Percentiles rank a stretch among this genome's conserved stretches.
Conservation (phyloP, 1,139 yeast genomes). For the Suhomyces kunorum region DNA sequence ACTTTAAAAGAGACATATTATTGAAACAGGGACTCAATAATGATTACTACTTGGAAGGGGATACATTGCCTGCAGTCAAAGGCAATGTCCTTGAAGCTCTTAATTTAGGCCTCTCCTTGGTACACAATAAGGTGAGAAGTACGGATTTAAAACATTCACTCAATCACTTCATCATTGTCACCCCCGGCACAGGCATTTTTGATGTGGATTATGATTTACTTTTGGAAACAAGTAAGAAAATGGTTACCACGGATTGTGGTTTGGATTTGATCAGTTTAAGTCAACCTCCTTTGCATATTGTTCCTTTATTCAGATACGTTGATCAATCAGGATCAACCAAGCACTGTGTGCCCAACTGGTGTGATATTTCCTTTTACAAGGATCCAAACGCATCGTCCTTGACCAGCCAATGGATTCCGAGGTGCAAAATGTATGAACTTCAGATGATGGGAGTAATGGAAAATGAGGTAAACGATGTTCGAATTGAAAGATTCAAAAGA, state of each 20-base stretch:
- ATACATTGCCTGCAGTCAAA: conserved; percentile 79
- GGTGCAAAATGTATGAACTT: conserved; percentile 89
- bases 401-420: conserved; percentile 73
- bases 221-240: conserved; percentile 70
- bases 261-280: conserved; percentile 87
- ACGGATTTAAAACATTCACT: conserved; percentile 87
- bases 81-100: conserved; percentile 89
- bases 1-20: conserved; percentile 72
- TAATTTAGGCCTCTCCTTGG: conserved; percentile 75
- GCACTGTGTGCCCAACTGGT: conserved; percentile 91
- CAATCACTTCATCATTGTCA: conserved; percentile 77
- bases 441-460: conserved; percentile 99
- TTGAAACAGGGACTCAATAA: conserved; percentile 44
- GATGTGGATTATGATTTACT: conserved; percentile 86
- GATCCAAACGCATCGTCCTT: conserved; percentile 48
- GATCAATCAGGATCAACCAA: conserved; percentile 51
- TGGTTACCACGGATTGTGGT: conserved; percentile 78
- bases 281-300: conserved; percentile 88
- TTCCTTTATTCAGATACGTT: conserved; percentile 79
- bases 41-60: conserved; percentile 50
- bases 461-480: conserved; percentile 69
- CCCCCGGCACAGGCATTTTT: conserved; percentile 92
- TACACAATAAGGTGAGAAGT: conserved; percentile 78
- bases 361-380: conserved; percentile 87
- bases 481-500: conserved; percentile 54